A percentile compares a stretch with the other conserved stretches of the same genome.
phyloP scores from a whole-genome alignment of 148 eudicot genomes.

The Beta vulgaris region DNA sequence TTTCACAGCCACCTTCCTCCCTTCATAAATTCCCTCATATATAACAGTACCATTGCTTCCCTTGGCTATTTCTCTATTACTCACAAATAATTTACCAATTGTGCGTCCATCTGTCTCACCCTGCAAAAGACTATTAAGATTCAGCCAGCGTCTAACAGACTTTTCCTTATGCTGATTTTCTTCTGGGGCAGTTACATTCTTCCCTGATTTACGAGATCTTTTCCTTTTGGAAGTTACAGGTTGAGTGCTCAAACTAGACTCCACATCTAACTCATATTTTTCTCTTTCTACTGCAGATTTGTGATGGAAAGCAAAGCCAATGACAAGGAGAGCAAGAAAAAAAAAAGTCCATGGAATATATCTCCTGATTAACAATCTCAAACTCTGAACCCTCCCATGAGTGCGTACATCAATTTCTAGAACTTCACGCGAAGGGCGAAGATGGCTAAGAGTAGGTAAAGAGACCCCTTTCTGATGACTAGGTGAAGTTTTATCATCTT shows the following conservation, averaged over 20 bases:
- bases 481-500: slow-evolving; percentile 33
- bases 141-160: slow-evolving; percentile 33
- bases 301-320: slow-evolving; percentile 29
- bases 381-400: slow-evolving; percentile 25
- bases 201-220: slow-evolving; percentile 59
- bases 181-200: slow-evolving; percentile 27
- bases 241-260: slow-evolving; percentile 31
- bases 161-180: slow-evolving; percentile 26
- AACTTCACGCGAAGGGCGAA: slow-evolving; percentile 29
- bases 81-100: slow-evolving; percentile 66
- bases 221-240: slow-evolving; percentile 48
- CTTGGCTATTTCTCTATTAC: slow-evolving; percentile 72
- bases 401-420: slow-evolving; percentile 19
- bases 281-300: slow-evolving; percentile 19
- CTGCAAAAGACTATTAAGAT: slow-evolving; percentile 39
- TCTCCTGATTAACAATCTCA: slow-evolving; percentile 22
- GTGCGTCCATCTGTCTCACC: slow-evolving; percentile 43
- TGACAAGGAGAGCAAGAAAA: slow-evolving; percentile 31
- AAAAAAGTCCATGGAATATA: slow-evolving; percentile 27
- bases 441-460: slow-evolving; percentile 24
- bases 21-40: slow-evolving; percentile 83
- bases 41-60: slow-evolving; percentile 97
- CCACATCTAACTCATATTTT: slow-evolving; percentile 19
- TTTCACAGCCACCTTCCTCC: slow-evolving; percentile 89
- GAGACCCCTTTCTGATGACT: slow-evolving; percentile 16